Evolutionary conservation across 345 rosid species (phyloP), one percentile per base, ranked within the genome.

Genomic region (Balakata baccata): DNA sequence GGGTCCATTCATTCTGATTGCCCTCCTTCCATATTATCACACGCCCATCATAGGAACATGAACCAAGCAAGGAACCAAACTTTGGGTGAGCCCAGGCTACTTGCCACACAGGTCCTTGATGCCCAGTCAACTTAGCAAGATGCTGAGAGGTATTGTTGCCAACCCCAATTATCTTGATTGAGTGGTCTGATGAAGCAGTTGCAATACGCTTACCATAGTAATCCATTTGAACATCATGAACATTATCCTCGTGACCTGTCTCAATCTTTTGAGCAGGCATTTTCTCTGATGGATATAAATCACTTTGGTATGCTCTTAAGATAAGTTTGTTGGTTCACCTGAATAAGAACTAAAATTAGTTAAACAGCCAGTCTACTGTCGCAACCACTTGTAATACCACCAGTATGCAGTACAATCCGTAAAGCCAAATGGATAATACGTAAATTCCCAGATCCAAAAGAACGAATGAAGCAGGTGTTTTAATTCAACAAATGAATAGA

Each of bases 151-250:
- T 62, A 10, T 81, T 79, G 71, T 52, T 82, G 64, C 79, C 43
- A 57, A 79, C 83, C 18, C 83, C 85, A 38, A 79, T 74, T 37
- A 82, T 68, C 63, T 74, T 77, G 38, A 82, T 68, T 2, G 83
- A 75, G 39, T 76, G 78, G 59, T 82, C 85, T 0, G 83, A 77
- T 0, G 81, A 82, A 0, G 83, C 81, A 0, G 79, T 79, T 4
- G 81, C 83, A 52, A 82, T 51, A 29, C 81, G 75, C 76, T 82
- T 82, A 17, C 85, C 85, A 41, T 74, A 82, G 73, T 74, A 82
- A 62, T 82, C 85, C 85, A 82, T 82, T 2, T 75, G 75, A 54
- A 82, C 78, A 37, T 79, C 85, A 50, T 79, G 85, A 61, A 82
- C 78, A 1, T 78, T 70, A 73, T 82, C 83, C 45, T 82, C 75